phyloP scores from a whole-genome alignment of 495 filamentous ascomycete genomes.

The Clavariopsis aquatica region DNA sequence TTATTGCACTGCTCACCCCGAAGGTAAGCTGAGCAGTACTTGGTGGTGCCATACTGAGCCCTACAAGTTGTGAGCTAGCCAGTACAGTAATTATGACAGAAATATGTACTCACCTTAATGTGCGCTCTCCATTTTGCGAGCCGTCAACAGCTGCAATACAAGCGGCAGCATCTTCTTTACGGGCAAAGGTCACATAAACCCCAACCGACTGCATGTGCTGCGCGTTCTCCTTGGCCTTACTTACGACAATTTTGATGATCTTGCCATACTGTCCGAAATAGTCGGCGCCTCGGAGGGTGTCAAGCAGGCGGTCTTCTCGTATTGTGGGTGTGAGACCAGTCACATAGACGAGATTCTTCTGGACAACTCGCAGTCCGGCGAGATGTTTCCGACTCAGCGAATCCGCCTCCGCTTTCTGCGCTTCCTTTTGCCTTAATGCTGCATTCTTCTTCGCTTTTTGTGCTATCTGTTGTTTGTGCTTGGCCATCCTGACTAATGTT shows the following conservation, averaged over 20 bases:
- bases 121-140: slow-evolving; percentile 83
- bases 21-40: slow-evolving; percentile 97
- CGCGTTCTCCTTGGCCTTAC: slow-evolving; percentile 79
- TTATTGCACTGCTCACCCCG: slow-evolving; percentile 92
- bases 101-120: slow-evolving; percentile 59
- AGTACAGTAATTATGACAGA: background rate
- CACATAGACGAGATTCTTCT: slow-evolving; percentile 98
- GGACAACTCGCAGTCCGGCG: slow-evolving; percentile 89
- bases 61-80: slow-evolving; percentile 49
- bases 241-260: slow-evolving; percentile 98
- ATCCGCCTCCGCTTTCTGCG: slow-evolving; percentile 92
- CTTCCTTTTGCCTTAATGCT: slow-evolving; percentile 89
- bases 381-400: slow-evolving; percentile 92
- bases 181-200: slow-evolving; percentile 94
- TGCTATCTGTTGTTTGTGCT: slow-evolving; percentile 74
- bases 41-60: slow-evolving; percentile 96
- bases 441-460: slow-evolving; percentile 90
- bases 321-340: slow-evolving; percentile 89
- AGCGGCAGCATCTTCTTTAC: slow-evolving; percentile 77
- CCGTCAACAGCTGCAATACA: slow-evolving; percentile 93
- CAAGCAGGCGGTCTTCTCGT: slow-evolving; percentile 84
- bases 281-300: slow-evolving; percentile 79
- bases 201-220: slow-evolving; percentile 80
- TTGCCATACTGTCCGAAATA: slow-evolving; percentile 99
- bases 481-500: slow-evolving; percentile 39